Evolutionary conservation across 345 rosid genomes (phyloP).

Genomic region (Citrus hindsii): DNA sequence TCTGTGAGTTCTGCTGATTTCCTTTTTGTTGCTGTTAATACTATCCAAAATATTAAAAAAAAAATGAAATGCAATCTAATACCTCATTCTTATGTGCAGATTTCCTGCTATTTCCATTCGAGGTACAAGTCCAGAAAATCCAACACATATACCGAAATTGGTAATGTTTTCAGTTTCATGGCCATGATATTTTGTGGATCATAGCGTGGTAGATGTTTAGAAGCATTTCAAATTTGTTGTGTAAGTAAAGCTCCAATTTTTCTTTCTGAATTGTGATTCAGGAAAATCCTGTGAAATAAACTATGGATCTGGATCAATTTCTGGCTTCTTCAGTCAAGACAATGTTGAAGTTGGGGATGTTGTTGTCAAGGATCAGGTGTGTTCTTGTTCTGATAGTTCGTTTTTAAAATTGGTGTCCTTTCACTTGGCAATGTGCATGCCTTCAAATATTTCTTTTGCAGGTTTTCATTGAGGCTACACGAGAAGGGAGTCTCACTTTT

Average conservation of each 20-base stretch:
- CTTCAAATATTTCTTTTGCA: slow-evolving; percentile 13
- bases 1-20: slow-evolving; percentile 46
- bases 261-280: slow-evolving; percentile 21
- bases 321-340: slow-evolving; percentile 79
- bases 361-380: slow-evolving; percentile 62
- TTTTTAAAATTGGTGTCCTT: not conserved
- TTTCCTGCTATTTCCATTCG: slow-evolving; percentile 75
- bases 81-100: slow-evolving; percentile 30
- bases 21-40: not conserved
- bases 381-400: not conserved
- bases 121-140: slow-evolving; percentile 64
- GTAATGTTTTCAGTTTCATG: slow-evolving; percentile 22
- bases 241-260: not conserved
- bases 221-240: not conserved
- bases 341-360: slow-evolving; percentile 64
- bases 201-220: not conserved
- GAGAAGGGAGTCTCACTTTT: slow-evolving; percentile 55
- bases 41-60: not conserved
- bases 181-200: not conserved
- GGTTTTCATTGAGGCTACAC: slow-evolving; percentile 75
- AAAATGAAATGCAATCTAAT: not conserved
- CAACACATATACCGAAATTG: slow-evolving; percentile 51
- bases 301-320: slow-evolving; percentile 70
- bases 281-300: slow-evolving; percentile 54
- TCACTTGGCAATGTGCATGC: not conserved